These are phyloP conservation scores for Glebionis coronaria DNA, from an alignment of 129 eudicot species.

Conservation along the genomic window DNA sequence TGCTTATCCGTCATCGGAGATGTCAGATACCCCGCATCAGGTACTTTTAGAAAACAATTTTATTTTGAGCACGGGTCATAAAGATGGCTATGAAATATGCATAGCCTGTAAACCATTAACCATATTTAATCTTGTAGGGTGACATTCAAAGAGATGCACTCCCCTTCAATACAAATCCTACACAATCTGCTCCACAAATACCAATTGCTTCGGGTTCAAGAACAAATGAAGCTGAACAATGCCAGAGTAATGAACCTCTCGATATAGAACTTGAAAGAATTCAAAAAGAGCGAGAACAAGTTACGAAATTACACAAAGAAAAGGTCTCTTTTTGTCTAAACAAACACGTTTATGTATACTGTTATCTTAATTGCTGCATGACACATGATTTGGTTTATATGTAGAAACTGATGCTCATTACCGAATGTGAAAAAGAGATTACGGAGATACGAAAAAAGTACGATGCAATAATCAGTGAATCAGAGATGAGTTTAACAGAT, in stretches of 20 bases:
- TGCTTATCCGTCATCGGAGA: slow-evolving; percentile 9
- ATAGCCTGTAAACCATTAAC: no score
- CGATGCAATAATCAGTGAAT: slow-evolving; percentile 35
- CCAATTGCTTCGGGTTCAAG: slow-evolving; percentile 5
- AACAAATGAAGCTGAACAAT: background rate
- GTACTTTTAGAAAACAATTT: background rate
- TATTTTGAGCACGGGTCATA: background rate
- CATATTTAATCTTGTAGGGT: no score
- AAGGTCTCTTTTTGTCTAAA: slow-evolving; percentile 32
- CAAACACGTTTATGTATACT: background rate
- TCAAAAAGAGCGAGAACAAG: slow-evolving; percentile 32
- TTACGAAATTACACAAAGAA: slow-evolving; percentile 41
- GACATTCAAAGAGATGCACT: no score
- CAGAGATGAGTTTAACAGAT: slow-evolving; percentile 26
- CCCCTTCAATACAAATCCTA: no score
- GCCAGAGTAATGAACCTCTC: slow-evolving; percentile 28
- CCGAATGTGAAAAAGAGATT: slow-evolving; percentile 50
- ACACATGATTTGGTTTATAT: slow-evolving; percentile 3
- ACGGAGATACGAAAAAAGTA: slow-evolving; percentile 48
- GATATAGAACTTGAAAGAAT: slow-evolving; percentile 47
- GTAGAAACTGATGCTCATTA: slow-evolving; percentile 39
- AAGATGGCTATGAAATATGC: no score
- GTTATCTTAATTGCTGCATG: background rate
- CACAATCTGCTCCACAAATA: background rate
- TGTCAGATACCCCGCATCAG: slow-evolving; percentile 18